Conservation (phyloP, 371 early-diverging fungal species). For the Actinomortierella ambigua region DNA sequence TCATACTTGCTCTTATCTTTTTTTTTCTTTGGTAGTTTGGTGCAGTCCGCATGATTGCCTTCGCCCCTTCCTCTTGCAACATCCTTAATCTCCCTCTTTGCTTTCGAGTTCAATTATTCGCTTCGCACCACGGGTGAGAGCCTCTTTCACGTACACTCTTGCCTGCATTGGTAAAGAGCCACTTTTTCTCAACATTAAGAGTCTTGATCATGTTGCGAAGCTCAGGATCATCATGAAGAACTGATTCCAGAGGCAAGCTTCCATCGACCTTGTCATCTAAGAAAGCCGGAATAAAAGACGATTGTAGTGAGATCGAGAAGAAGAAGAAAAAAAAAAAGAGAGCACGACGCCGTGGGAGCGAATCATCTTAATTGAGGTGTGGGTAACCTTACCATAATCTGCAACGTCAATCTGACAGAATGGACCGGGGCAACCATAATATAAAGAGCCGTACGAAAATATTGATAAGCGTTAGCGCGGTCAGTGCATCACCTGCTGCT, state of each 20-base stretch:
- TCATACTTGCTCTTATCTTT: too few species aligned
- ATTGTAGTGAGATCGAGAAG: too few species aligned
- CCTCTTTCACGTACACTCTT: conserved; percentile 49
- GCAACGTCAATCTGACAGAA: conserved; percentile 32
- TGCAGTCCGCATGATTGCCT: too few species aligned
- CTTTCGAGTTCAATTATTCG: too few species aligned
- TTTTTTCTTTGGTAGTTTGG: too few species aligned
- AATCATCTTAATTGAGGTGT: background rate
- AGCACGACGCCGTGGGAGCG: too few species aligned
- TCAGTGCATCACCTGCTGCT: too few species aligned
- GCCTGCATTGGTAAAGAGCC: conserved; percentile 90
- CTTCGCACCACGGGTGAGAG: too few species aligned
- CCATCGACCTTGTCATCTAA: conserved; percentile 74
- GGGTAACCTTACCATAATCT: conserved; percentile 29
- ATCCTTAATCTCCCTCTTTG: too few species aligned
- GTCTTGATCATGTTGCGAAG: conserved; percentile 68
- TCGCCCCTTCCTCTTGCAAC: too few species aligned
- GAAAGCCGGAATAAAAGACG: too few species aligned
- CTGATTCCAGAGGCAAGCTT: conserved; percentile 69
- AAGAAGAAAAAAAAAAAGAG: too few species aligned
- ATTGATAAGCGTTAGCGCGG: background rate
- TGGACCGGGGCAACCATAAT: background rate
- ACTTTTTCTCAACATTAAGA: conserved; percentile 61
- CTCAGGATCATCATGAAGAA: conserved; percentile 64
- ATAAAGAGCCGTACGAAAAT: background rate